Base-by-base conservation (phyloP, 2,329 filamentous ascomycete genomes). In the Coniosporium tulheliwenetii region DNA sequence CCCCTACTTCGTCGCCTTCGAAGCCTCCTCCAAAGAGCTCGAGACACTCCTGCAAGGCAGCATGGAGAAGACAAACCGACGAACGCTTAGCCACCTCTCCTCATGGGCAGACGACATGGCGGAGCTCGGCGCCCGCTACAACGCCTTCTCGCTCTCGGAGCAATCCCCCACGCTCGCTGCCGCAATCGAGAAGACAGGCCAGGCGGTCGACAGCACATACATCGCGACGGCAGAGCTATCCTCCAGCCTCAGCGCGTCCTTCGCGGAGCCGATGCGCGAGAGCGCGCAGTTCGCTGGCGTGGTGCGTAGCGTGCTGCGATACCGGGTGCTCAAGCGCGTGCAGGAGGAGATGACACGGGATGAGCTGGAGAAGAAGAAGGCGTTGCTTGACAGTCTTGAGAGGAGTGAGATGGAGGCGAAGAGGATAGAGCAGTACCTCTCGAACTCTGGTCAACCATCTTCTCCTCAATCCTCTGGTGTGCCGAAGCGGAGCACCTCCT, bases 291-390 rank as follows among this genome's bases (percentile, higher is more conserved):
- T 98, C 58, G 91, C 91, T 0, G 85, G 91, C 9, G 85, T 98
- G 1, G 91, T 98, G 3, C 77, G 87, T 35, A 83, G 70, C 48
- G 89, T 98, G 30, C 66, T 98, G 41, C 77, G 84, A 48, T 98
- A 95, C 57, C 73, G 91, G 12, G 81, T 96, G 2, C 66, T 95
- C 46, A 98, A 98, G 66, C 75, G 91, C 37, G 85, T 98, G 40
- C 91, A 98, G 56, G 86, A 96, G 59, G 91, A 98, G 56, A 89
- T 96, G 79, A 96, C 91, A 1, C 80, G 81, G 36, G 91, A 98
- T 44, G 87, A 98, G 52, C 69, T 98, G 9, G 74, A 80, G 41
- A 94, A 89, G 69, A 96, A 96, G 66, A 77, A 74, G 51, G 66
- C 73, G 2, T 70, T 91, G 10, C 70, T 98, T 10, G 85, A 93